Conservation (phyloP, 345 rosid species). For the Excoecaria agallocha region DNA sequence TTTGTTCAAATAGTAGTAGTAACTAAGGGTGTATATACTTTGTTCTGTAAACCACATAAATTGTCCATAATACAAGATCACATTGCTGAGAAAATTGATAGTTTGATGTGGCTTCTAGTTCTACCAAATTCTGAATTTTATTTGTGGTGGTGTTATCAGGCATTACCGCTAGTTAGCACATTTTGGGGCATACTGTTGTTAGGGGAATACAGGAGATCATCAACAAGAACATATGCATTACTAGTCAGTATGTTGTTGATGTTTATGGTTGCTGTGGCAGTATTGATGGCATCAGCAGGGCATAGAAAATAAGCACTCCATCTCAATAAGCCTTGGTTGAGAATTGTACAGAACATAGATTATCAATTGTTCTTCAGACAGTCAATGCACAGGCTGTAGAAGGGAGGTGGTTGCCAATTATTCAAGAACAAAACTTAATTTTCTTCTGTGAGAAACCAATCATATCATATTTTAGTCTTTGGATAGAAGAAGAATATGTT, state of each 20-base stretch:
- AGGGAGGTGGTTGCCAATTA: too few relatives aligned
- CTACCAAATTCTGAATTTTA: background rate
- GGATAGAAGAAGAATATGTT: too few relatives aligned
- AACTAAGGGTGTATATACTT: too few relatives aligned
- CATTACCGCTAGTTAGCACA: slow-evolving; percentile 88
- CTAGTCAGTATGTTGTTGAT: slow-evolving; percentile 63
- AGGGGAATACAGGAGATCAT: slow-evolving; percentile 81
- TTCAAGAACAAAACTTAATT: too few relatives aligned
- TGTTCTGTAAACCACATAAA: background rate
- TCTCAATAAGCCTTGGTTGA: too few relatives aligned
- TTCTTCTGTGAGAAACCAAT: background rate
- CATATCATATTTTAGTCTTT: background rate
- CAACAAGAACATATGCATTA: slow-evolving; percentile 57
- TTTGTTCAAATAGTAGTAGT: too few relatives aligned
- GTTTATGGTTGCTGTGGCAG: slow-evolving; percentile 70
- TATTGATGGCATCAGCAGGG: slow-evolving; percentile 83
- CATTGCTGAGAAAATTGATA: background rate
- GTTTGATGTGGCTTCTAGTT: background rate
- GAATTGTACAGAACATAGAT: background rate
- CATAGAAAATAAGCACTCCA: slow-evolving; percentile 47
- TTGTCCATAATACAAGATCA: background rate
- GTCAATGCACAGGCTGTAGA: too few relatives aligned
- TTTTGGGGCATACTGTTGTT: slow-evolving; percentile 80
- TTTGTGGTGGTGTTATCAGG: slow-evolving; percentile 43
- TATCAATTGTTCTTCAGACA: too few relatives aligned